phyloP scores from a whole-genome alignment of 106 monocot species.

The Allium cepa region DNA sequence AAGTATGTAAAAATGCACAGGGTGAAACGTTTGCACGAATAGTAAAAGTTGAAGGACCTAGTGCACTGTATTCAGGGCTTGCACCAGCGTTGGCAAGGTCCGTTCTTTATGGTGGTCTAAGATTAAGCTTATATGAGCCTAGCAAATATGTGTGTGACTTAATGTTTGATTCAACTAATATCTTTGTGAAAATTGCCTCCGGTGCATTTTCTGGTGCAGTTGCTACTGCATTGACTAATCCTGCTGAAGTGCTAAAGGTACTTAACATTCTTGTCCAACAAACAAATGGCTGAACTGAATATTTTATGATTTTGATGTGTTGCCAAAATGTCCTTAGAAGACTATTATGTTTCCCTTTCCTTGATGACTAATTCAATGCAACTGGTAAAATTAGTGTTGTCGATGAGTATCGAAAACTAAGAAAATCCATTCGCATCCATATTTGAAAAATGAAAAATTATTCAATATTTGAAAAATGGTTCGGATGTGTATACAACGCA shows the following conservation, averaged over 20 bases:
- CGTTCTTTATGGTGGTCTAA: slow-evolving; percentile 80
- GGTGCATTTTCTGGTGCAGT: slow-evolving; percentile 83
- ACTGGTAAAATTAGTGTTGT: too few species aligned
- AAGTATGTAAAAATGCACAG: slow-evolving; percentile 24
- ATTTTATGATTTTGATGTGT: too few species aligned
- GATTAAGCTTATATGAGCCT: slow-evolving; percentile 87
- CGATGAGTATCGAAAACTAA: too few species aligned
- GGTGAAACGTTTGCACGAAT: slow-evolving; percentile 45
- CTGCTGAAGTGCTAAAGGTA: slow-evolving; percentile 87
- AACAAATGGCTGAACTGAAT: too few species aligned
- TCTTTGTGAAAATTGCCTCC: slow-evolving; percentile 75
- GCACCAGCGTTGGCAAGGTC: slow-evolving; percentile 81
- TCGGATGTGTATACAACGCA: too few species aligned
- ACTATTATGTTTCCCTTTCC: too few species aligned
- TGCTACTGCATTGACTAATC: slow-evolving; percentile 88
- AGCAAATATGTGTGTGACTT: slow-evolving; percentile 62
- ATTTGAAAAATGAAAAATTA: too few species aligned
- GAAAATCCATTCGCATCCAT: too few species aligned
- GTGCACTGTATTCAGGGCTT: slow-evolving; percentile 68
- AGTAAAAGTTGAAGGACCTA: slow-evolving; percentile 61
- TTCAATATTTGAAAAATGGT: too few species aligned
- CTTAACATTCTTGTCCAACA: too few species aligned
- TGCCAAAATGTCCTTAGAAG: too few species aligned
- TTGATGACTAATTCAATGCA: too few species aligned
- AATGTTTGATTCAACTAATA: slow-evolving; percentile 72